Conservation (phyloP, 169 alveolate genomes). For the Plasmodium gonderi region DNA sequence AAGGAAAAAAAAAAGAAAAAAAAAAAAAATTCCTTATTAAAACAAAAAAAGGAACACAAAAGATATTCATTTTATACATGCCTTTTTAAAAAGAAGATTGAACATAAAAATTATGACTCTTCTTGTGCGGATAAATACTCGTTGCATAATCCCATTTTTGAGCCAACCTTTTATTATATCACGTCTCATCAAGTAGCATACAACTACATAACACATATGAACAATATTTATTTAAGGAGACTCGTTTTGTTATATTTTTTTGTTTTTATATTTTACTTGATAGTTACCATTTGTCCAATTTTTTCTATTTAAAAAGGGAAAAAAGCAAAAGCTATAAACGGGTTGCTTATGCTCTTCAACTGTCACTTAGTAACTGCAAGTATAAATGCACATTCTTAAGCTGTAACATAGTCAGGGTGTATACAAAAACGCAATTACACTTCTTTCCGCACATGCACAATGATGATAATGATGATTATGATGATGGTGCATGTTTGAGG, state of each 20-base stretch:
- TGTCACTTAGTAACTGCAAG: not conserved
- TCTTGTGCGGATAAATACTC: not conserved
- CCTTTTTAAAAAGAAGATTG: not conserved
- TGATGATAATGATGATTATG: too few relatives aligned
- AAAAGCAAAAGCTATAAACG: too few relatives aligned
- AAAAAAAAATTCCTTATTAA: not conserved
- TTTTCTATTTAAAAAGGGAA: not conserved
- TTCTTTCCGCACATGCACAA: not conserved
- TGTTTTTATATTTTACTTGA: conserved; percentile 14
- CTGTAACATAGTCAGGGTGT: not conserved
- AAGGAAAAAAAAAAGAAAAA: conserved; percentile 2
- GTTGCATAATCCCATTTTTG: not conserved
- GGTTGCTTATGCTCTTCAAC: too few relatives aligned
- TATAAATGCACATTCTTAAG: not conserved
- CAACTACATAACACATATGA: conserved; percentile 39
- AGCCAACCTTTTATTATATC: conserved; percentile 21
- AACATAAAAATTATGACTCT: not conserved
- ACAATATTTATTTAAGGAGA: conserved; percentile 36
- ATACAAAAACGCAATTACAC: not conserved
- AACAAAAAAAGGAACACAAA: not conserved
- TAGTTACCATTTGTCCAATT: not conserved
- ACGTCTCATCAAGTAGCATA: conserved; percentile 30
- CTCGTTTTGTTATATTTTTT: conserved; percentile 29
- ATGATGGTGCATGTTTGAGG: not conserved
- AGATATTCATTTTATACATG: not conserved